Base-by-base conservation (phyloP, 106 monocot genomes). In the Allium cepa region DNA sequence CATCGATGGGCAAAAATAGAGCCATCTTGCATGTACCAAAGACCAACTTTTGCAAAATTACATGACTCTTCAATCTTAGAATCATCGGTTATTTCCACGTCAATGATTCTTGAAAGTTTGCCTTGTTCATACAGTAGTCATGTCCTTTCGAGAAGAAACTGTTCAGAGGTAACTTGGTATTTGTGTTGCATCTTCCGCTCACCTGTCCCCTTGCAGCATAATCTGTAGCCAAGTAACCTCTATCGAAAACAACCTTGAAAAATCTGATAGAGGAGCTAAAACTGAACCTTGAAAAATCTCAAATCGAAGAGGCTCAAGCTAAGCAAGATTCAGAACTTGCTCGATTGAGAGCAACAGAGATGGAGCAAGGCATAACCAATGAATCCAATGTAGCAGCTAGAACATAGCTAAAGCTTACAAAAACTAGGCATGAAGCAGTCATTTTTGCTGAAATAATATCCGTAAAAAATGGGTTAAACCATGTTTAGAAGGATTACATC, bases 201-300 rank as follows among this genome's bases (percentile, higher is more conserved):
- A 88, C 88, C 71, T 85, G 84, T 17, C 88, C 88, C 13, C 88
- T 78, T 17, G 85, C 73, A 57, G 88, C 88, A 77, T 88, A 88
- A 14, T 88, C 88, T 66, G 84, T 84, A 4, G 88, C 88, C 79
- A 88, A 75, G 71, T 88, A 88, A 53, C 88, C 88, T 67, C 88
- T 88, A 45, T 17, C 66, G 58, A 59, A 59, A 15, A 17, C 1
- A 59, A 59, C 22, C 22, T 22, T 22, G 22, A 22, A 22, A 22
- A 22, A 22, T 22, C 61, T 75, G 1, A 45, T 75, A 14, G 75
- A 75, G 67, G 75, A 69, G 60, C 46, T 75, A 47, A 75, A 75
- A 26, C 15, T 75, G 51, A 55, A 75, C 53, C 68, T 75, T 3
- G 75, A 75, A 50, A 75, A 57, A 62, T 67, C 75, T 50, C 60